Conservation (phyloP, 139 green algal species). For the Chlorella sorokiniana region DNA sequence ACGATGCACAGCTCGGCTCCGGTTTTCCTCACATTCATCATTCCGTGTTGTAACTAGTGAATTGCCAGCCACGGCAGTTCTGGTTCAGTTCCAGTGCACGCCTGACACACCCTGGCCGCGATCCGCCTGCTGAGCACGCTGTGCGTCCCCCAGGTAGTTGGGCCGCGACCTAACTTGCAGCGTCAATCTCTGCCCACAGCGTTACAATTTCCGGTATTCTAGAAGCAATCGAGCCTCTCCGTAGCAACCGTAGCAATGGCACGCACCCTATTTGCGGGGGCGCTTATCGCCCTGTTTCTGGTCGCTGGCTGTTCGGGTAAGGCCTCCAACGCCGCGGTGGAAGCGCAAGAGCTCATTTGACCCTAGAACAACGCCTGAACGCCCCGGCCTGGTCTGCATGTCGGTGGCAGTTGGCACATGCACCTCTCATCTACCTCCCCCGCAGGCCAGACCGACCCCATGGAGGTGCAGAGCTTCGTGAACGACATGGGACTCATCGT, state of each 20-base stretch:
- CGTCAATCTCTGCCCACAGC: not conserved
- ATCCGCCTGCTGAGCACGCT: not conserved
- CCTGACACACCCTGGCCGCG: no score
- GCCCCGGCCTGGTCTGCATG: no score
- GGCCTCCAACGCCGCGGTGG: no score
- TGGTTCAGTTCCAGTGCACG: no score
- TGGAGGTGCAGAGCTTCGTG: not conserved
- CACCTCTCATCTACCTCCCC: not conserved
- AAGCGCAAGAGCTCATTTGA: no score
- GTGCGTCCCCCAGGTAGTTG: not conserved
- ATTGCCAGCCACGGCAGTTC: no score
- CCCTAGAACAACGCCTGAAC: no score
- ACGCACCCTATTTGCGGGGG: not conserved
- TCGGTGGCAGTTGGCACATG: not conserved
- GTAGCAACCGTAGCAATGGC: not conserved
- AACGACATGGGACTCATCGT: not conserved
- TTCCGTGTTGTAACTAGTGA: no score
- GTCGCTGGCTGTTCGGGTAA: not conserved
- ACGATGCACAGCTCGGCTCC: no score
- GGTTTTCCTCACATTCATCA: no score
- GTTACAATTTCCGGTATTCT: no score
- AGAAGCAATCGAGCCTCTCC: no score
- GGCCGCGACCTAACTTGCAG: not conserved
- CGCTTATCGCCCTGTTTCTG: not conserved
- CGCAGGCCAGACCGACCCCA: constrained; percentile 1